Conservation (phyloP, 441 rosid species). For the Eutrema salsugineum region DNA sequence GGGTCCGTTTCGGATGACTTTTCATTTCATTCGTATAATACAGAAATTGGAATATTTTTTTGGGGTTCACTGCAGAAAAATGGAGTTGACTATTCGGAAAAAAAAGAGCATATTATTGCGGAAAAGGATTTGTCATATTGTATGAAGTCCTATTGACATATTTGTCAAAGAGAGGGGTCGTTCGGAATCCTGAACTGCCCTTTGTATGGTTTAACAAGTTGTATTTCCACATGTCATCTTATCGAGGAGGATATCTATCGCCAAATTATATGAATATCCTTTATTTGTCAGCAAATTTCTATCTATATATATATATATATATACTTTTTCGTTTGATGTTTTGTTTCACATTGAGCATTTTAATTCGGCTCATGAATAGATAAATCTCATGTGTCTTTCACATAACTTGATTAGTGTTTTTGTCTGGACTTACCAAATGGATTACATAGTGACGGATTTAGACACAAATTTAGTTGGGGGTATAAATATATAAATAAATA, state of each 20-base stretch:
- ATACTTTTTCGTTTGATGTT: background rate
- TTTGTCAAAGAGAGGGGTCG: background rate
- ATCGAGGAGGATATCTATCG: background rate
- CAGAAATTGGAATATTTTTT: too few relatives aligned
- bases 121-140: too few relatives aligned
- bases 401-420: background rate
- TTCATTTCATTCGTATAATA: background rate
- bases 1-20: conserved; percentile 28
- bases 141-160: too few relatives aligned
- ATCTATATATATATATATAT: too few relatives aligned
- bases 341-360: background rate
- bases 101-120: too few relatives aligned
- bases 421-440: background rate
- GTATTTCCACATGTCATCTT: background rate
- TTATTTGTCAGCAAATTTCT: too few relatives aligned
- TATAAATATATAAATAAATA: too few relatives aligned
- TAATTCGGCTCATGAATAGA: background rate
- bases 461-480: too few relatives aligned
- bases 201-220: background rate
- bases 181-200: background rate
- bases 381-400: background rate
- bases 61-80: too few relatives aligned
- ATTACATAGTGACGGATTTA: too few relatives aligned
- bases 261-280: too few relatives aligned
- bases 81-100: too few relatives aligned